Evolutionary conservation across 768 basidiomycete species (phyloP), one percentile per base, ranked within the genome.

Genomic region (Naganishia vaughanmartiniae): DNA sequence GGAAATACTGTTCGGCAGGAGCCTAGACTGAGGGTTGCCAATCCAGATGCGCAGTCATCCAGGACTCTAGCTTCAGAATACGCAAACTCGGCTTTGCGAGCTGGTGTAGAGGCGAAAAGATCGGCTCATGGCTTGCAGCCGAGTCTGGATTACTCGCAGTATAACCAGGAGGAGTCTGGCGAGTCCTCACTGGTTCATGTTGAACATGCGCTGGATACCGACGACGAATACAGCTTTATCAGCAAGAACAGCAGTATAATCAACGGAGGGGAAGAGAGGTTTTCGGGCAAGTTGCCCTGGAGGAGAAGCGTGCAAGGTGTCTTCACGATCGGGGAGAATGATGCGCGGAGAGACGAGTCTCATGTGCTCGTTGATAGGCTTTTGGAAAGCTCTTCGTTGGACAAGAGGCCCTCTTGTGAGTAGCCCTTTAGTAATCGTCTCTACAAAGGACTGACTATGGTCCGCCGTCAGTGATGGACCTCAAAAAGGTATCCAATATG

Each of bases 241-340:
- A 42, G 60, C 60, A 30, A 34, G 14, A 63, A 36, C 42, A 24
- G n/a, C 39, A 24, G n/a, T 39, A 24, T 36, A 9, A 17, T n/a
- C 7, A 19, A 58, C 12, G 57, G 30, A 17, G 60, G 42, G 21
- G 39, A 69, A 2, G 57, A 46, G 19, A 67, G 74, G 33, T 72
- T 76, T 33, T 74, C 75, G 51, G 77, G 76, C 4, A 63, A 30
- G 42, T 34, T 63, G 42, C 60, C 60, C 11, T 63, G 60, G 60
- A 42, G 60, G 60, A n/a, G n/a, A 19, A 63, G 60, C 33, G 60
- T 63, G 39, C 60, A 63, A 30, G 39, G 60, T 7, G 60, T 63
- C 2, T 63, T 45, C 28, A 26, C 10, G 4, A 51, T 4, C 3
- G 48, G 60, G 4, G 60, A 45, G 30, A 46, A 42, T 26, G 60